Evolutionary conservation across 768 basidiomycete genomes (phyloP).

Genomic region (Lactarius hengduanensis): DNA sequence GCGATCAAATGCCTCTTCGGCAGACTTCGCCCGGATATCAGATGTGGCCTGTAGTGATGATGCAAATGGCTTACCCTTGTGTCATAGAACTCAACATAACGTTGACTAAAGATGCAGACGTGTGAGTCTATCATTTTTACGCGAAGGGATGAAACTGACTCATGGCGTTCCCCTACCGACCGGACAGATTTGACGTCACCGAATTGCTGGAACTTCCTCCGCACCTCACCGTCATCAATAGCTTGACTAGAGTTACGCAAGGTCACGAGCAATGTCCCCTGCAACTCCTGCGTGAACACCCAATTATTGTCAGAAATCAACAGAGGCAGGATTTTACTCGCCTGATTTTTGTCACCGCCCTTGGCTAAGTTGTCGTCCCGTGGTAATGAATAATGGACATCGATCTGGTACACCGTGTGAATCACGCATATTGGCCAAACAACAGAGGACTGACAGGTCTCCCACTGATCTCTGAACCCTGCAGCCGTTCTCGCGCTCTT

Average conservation of each 20-base stretch:
- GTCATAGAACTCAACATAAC: conserved; percentile 94
- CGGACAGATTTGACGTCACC: conserved; percentile 86
- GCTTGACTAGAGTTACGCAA: conserved; percentile 67
- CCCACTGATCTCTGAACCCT: conserved; percentile 84
- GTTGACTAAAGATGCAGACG: conserved; percentile 56
- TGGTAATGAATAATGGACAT: conserved; percentile 96
- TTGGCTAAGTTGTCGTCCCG: conserved; percentile 64
- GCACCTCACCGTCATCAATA: conserved; percentile 83
- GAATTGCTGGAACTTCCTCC: conserved; percentile 81
- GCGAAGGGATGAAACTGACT: conserved; percentile 34
- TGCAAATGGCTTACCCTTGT: conserved; percentile 55
- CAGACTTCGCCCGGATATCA: conserved; percentile 49
- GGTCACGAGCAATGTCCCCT: conserved; percentile 83
- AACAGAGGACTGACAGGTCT: conserved; percentile 68
- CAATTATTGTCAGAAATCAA: neutral
- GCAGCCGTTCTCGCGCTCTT: conserved; percentile 84
- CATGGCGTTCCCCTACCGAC: conserved; percentile 58
- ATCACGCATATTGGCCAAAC: neutral
- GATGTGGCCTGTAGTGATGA: neutral
- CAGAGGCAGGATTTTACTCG: conserved; percentile 32
- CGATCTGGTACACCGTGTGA: conserved; percentile 61
- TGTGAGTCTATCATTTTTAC: conserved; percentile 5
- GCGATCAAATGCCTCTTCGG: conserved; percentile 75
- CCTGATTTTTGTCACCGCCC: conserved; percentile 83
- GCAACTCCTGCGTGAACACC: conserved; percentile 50